Base-by-base conservation (phyloP, 139 green algal genomes). In the Closterium sp. region DNA sequence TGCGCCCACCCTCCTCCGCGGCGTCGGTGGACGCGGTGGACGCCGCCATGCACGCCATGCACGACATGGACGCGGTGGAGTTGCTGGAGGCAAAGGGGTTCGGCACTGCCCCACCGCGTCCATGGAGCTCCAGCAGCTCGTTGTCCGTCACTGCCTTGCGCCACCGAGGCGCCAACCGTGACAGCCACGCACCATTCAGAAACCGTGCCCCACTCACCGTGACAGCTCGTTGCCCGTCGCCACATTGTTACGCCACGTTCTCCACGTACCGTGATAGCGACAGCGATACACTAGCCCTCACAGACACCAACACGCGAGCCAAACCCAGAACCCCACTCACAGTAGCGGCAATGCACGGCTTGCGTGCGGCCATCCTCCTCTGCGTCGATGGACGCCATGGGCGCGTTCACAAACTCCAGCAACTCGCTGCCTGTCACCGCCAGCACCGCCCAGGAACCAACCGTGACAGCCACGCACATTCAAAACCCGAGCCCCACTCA, bases 1-100 rank as follows among this genome's bases (percentile, higher is more conserved):
- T 93, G 36, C 89, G 90, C n/a, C n/a, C n/a, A 31, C 88, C 91
- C 12, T 34, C 89, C n/a, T 93, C n/a, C 32, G 90, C 89, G 30
- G 34, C 34, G 31, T 89, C 88, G 19, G 32, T 90, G 23, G 88
- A 91, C 33, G 88, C 89, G 25, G 93, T 76, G 19, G 91, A 90
- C 25, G 87, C 88, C n/a, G n/a, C n/a, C n/a, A n/a, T n/a, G n/a
- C n/a, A n/a, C n/a, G n/a, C n/a, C n/a, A n/a, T n/a, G n/a, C n/a
- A n/a, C n/a, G n/a, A n/a, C 69, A 88, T 91, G 30, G 33, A 30
- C 12, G 88, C 64, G 12, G 8, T 25, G 89, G 43, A 30, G 36
- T n/a, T 38, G 36, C 88, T 91, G 12, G 16, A 16, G 84, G 33
- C 84, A 16, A 12, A 28, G 84, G 33, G 12, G 84, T 19, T 38